A percentile compares a stretch with the other conserved stretches of the same genome.
Evolutionary conservation across 2,329 filamentous ascomycete genomes (phyloP).

Genomic region (Domatiomyces globalis): DNA sequence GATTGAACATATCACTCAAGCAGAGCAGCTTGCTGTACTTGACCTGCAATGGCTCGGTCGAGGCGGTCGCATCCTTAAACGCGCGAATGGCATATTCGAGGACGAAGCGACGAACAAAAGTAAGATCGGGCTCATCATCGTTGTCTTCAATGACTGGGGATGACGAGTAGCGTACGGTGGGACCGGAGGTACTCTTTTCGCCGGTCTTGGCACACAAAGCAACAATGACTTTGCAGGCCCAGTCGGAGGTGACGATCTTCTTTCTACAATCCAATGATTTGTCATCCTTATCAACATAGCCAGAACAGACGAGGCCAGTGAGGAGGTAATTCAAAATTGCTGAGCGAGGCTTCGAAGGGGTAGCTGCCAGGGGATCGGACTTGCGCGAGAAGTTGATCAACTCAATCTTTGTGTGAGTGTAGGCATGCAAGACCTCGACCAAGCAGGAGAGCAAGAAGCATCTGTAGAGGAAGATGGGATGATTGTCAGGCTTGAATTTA

Average conservation of each 20-base stretch:
- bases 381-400: slow-evolving; percentile 99
- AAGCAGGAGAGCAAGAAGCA: slow-evolving; percentile 90
- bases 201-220: slow-evolving; percentile 77
- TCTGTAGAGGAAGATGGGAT: slow-evolving; percentile 91
- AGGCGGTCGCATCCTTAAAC: slow-evolving; percentile 73
- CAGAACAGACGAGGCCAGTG: slow-evolving; percentile 57
- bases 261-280: slow-evolving; percentile 62
- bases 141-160: slow-evolving; percentile 37
- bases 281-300: slow-evolving; percentile 47
- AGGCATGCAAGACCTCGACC: slow-evolving; percentile 77
- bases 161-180: slow-evolving; percentile 23
- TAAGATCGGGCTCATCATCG: slow-evolving; percentile 67
- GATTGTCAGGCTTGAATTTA: slow-evolving; percentile 77
- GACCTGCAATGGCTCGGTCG: slow-evolving; percentile 64
- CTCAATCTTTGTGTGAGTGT: slow-evolving; percentile 90
- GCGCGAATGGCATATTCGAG: slow-evolving; percentile 83
- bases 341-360: slow-evolving; percentile 85
- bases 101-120: slow-evolving; percentile 89
- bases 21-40: slow-evolving; percentile 81
- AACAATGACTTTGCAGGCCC: slow-evolving; percentile 74
- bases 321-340: slow-evolving; percentile 89
- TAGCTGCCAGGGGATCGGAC: slow-evolving; percentile 65
- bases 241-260: slow-evolving; percentile 66
- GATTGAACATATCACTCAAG: slow-evolving; percentile 80
- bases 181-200: slow-evolving; percentile 45